phyloP scores from a whole-genome alignment of 2,329 filamentous ascomycete genomes.

The Stagonosporopsis vannaccii region DNA sequence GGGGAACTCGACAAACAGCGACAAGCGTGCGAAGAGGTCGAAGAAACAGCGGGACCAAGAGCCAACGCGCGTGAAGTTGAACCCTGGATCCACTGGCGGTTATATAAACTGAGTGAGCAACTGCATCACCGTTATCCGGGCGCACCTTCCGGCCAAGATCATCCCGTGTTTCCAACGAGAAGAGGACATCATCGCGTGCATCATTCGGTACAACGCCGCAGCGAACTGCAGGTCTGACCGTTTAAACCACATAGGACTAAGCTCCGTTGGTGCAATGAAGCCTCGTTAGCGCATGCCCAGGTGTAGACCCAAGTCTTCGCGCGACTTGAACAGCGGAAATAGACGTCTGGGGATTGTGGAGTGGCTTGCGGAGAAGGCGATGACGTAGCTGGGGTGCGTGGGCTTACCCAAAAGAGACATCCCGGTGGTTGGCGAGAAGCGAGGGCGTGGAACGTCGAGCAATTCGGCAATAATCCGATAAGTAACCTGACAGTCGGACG shows the following conservation, averaged over 20 bases:
- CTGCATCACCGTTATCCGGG: conserved; percentile 1
- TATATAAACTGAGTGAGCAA: background rate
- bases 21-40: background rate
- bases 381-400: conserved; percentile 1
- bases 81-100: background rate
- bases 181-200: background rate
- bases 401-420: conserved; percentile 1
- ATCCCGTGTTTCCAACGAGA: conserved; percentile 5
- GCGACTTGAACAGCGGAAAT: background rate
- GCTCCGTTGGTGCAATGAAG: conserved; percentile 4
- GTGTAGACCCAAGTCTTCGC: background rate
- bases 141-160: background rate
- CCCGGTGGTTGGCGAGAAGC: background rate
- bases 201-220: conserved; percentile 1
- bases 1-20: background rate
- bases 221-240: background rate
- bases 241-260: background rate
- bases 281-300: conserved; percentile 2
- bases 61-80: background rate
- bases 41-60: background rate
- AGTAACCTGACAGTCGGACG: background rate
- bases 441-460: background rate
- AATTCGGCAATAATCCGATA: background rate
- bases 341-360: conserved; percentile 8
- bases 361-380: conserved; percentile 3